Evolutionary conservation across 1,284 basidiomycete species (phyloP).

Genomic region (Tetrapyrgos nigripes): DNA sequence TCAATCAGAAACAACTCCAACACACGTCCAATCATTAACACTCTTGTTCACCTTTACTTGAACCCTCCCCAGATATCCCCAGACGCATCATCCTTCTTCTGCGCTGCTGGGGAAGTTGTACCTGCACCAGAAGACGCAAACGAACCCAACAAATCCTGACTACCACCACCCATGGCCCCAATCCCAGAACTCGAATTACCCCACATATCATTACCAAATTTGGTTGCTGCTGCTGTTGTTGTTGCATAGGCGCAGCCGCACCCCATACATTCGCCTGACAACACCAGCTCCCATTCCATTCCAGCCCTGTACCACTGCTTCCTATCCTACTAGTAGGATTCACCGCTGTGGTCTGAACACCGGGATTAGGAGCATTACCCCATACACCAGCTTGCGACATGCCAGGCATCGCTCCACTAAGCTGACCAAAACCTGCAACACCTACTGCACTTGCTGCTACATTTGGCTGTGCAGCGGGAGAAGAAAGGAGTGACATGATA

Average conservation of each 20-base stretch:
- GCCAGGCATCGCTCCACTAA: constrained; percentile 17
- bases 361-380: constrained; percentile 22
- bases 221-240: constrained; percentile 27
- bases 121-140: constrained; percentile 18
- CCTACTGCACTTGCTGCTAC: constrained; percentile 33
- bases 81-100: constrained; percentile 80
- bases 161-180: constrained; percentile 20
- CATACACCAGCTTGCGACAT: constrained; percentile 27
- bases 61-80: constrained; percentile 84
- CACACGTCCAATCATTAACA: too few species aligned
- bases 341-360: neutral
- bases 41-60: too few species aligned
- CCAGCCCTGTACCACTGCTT: constrained; percentile 64
- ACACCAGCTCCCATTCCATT: constrained; percentile 35
- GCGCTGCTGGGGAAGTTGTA: constrained; percentile 24
- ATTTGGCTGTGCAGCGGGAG: constrained; percentile 40
- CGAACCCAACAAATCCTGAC: constrained; percentile 23
- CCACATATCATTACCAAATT: constrained; percentile 63
- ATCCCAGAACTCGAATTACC: constrained; percentile 32
- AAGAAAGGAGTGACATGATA: constrained; percentile 86
- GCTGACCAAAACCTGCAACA: constrained; percentile 34
- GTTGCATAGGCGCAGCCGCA: too few species aligned
- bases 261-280: constrained; percentile 31
- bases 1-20: too few species aligned
- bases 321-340: constrained; percentile 61